Evolutionary conservation across 768 basidiomycete species (phyloP).

Genomic region (Russula sp.): DNA sequence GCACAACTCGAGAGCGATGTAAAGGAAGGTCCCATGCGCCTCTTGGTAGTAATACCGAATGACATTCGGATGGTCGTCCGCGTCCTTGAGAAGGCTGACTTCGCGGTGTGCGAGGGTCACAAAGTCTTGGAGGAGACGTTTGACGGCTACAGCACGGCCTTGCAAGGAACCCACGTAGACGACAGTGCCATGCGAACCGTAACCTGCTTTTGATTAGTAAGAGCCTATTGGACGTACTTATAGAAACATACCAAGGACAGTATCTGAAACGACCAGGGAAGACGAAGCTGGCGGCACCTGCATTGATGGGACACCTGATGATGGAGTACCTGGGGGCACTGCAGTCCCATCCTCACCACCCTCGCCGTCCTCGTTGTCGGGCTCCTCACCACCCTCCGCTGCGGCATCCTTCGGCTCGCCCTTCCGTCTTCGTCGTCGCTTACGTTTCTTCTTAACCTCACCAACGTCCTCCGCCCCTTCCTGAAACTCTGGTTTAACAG

Average conservation of each 20-base stretch:
- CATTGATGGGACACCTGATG: slow-evolving; percentile 32
- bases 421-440: slow-evolving; percentile 27
- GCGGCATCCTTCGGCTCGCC: slow-evolving; percentile 24
- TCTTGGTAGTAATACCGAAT: slow-evolving; percentile 99
- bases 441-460: slow-evolving; percentile 39
- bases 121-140: slow-evolving; percentile 92
- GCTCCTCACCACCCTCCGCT: slow-evolving; percentile 32
- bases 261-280: slow-evolving; percentile 70
- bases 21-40: slow-evolving; percentile 87
- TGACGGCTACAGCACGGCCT: slow-evolving; percentile 96
- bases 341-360: slow-evolving; percentile 24
- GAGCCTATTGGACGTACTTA: neutral
- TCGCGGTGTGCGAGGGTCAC: slow-evolving; percentile 92
- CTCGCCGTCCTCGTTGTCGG: slow-evolving; percentile 28
- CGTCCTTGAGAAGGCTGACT: slow-evolving; percentile 91
- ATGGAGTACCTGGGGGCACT: slow-evolving; percentile 20
- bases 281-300: slow-evolving; percentile 35
- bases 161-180: slow-evolving; percentile 95
- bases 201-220: slow-evolving; percentile 52
- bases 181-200: slow-evolving; percentile 95
- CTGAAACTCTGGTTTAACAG: slow-evolving; percentile 35
- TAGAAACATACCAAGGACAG: slow-evolving; percentile 58
- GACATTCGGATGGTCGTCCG: slow-evolving; percentile 98
- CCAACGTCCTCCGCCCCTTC: slow-evolving; percentile 55
- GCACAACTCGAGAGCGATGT: slow-evolving; percentile 95